phyloP scores from a whole-genome alignment of 352 stramenopile genomes.

The Phytopythium cucurbitacearum region DNA sequence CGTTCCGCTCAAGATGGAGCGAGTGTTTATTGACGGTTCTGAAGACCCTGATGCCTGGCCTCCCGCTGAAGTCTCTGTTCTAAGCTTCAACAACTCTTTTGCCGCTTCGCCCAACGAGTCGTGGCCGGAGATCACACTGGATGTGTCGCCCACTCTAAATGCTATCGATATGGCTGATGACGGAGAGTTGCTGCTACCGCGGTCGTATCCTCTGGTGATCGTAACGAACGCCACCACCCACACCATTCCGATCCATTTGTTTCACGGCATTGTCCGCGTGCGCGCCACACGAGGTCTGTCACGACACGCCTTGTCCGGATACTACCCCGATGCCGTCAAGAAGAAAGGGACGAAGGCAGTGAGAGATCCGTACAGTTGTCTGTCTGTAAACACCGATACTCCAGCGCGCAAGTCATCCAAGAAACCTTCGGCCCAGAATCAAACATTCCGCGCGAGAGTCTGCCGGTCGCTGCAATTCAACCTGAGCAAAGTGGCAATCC shows the following conservation, averaged over 20 bases:
- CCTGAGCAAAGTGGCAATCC: constrained; percentile 32
- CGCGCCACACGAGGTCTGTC: constrained; percentile 20
- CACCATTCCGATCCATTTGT: constrained; percentile 25
- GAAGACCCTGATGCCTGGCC: background rate
- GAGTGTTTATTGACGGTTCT: constrained; percentile 23
- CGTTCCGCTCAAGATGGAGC: constrained; percentile 32
- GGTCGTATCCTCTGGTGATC: constrained; percentile 22
- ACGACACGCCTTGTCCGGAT: constrained; percentile 14
- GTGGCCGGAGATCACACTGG: constrained; percentile 27
- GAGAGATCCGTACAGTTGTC: background rate
- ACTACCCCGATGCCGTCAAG: constrained; percentile 6
- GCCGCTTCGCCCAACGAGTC: constrained; percentile 12
- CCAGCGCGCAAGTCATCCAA: no score
- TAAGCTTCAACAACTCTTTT: constrained; percentile 20
- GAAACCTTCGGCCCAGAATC: no score
- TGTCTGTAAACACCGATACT: background rate
- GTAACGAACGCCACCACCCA: constrained; percentile 41
- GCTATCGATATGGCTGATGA: background rate
- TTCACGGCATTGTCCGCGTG: constrained; percentile 29
- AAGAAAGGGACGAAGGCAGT: background rate
- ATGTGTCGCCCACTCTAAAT: constrained; percentile 13
- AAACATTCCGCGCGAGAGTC: background rate
- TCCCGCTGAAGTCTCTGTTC: constrained; percentile 20
- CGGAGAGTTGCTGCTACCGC: constrained; percentile 5
- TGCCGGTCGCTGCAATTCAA: constrained; percentile 43